Evolutionary conservation across 2,329 filamentous ascomycete species (phyloP).

Genomic region (Trematosphaeria pertusa): DNA sequence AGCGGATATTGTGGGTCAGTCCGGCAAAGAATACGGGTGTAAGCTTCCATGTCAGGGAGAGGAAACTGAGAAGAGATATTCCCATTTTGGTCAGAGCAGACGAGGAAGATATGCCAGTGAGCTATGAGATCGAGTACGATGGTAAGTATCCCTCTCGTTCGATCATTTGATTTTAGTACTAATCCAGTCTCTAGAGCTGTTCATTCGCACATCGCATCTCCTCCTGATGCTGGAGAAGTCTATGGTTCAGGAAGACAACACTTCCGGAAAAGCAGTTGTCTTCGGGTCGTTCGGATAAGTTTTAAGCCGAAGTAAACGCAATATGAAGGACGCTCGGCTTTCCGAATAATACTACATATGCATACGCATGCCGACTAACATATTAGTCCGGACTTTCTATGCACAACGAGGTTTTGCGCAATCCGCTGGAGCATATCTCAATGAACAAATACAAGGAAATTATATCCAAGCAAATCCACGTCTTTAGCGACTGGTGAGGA

Average conservation of each 20-base stretch:
- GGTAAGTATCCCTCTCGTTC: constrained; percentile 56
- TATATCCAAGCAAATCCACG: too few relatives aligned
- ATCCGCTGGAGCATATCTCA: too few relatives aligned
- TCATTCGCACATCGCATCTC: constrained; percentile 42
- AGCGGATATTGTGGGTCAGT: constrained; percentile 72
- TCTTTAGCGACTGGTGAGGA: too few relatives aligned
- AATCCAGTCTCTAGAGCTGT: constrained; percentile 27
- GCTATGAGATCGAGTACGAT: constrained; percentile 75
- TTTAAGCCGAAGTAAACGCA: too few relatives aligned
- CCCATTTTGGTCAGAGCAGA: constrained; percentile 65
- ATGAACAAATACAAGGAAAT: too few relatives aligned
- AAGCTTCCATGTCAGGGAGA: constrained; percentile 68
- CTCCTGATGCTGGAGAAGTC: constrained; percentile 67
- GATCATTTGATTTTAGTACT: neutral
- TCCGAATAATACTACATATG: too few relatives aligned
- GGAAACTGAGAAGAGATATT: constrained; percentile 52
- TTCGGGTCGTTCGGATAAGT: constrained; percentile 60
- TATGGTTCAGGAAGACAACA: constrained; percentile 64
- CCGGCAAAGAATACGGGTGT: constrained; percentile 69
- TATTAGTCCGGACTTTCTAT: too few relatives aligned
- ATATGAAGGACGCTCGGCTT: too few relatives aligned
- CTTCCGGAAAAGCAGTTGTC: constrained; percentile 71
- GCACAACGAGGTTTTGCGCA: too few relatives aligned
- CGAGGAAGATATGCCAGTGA: constrained; percentile 72
- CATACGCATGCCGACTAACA: too few relatives aligned